Conservation (phyloP, 805 yeast species). For the Middelhovenomyces tepae region DNA sequence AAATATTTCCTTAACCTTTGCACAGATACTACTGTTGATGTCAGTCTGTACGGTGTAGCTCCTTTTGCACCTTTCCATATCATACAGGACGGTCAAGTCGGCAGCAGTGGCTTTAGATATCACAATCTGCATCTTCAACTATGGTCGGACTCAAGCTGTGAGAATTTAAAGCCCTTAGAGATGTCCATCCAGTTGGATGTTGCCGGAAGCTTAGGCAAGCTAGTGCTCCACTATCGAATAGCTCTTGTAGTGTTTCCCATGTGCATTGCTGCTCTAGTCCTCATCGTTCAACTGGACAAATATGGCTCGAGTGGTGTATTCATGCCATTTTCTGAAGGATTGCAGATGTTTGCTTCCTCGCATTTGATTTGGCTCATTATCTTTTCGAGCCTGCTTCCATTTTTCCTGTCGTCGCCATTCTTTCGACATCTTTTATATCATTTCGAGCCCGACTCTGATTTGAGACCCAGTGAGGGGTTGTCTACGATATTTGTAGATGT, state of each 20-base stretch:
- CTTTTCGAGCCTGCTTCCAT: slow-evolving; percentile 25
- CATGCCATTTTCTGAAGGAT: slow-evolving; percentile 38
- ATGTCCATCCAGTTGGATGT: background rate
- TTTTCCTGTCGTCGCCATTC: slow-evolving; percentile 26
- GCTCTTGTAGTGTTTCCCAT: slow-evolving; percentile 63
- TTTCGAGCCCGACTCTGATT: slow-evolving; percentile 42
- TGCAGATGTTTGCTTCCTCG: slow-evolving; percentile 30
- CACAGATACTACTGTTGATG: slow-evolving; percentile 31
- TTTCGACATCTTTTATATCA: slow-evolving; percentile 27
- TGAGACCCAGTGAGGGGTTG: slow-evolving; percentile 14
- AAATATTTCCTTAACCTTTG: slow-evolving; percentile 64
- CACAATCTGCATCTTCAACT: slow-evolving; percentile 22
- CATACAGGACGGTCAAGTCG: slow-evolving; percentile 1
- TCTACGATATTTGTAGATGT: slow-evolving; percentile 11
- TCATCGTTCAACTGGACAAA: slow-evolving; percentile 45
- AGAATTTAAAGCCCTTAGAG: background rate
- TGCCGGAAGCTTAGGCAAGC: slow-evolving; percentile 51
- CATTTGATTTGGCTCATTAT: slow-evolving; percentile 22
- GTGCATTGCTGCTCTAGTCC: slow-evolving; percentile 41
- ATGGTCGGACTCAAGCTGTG: slow-evolving; percentile 18
- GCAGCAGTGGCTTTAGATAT: background rate
- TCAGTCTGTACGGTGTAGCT: slow-evolving; percentile 53
- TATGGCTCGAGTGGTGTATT: slow-evolving; percentile 34
- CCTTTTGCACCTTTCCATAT: slow-evolving; percentile 52
- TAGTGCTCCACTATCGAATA: slow-evolving; percentile 67